Conservation (phyloP, 176 grass and related monocot genomes). For the Alloteropsis semialata region DNA sequence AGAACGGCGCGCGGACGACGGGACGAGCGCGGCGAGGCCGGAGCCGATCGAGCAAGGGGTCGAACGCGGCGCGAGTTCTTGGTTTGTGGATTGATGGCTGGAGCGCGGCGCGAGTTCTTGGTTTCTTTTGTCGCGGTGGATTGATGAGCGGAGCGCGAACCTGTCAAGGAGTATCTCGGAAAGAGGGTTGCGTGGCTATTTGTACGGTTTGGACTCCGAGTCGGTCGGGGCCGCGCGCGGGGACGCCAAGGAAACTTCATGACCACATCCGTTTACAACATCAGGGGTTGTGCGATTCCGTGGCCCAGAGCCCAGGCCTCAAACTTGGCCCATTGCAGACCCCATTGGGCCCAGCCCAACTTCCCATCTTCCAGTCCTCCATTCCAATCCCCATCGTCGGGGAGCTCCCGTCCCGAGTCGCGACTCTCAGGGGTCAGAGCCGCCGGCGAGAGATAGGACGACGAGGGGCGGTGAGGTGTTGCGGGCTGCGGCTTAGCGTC, state of each 20-base stretch:
- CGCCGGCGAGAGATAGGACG: not conserved
- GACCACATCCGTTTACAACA: too few relatives aligned
- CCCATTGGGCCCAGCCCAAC: not conserved
- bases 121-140: not conserved
- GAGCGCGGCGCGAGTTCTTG: not conserved
- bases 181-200: not conserved
- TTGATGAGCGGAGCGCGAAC: not conserved
- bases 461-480: not conserved
- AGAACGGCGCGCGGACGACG: not conserved
- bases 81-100: not conserved
- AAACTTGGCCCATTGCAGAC: not conserved
- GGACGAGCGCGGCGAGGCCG: not conserved
- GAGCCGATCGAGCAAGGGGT: not conserved
- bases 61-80: not conserved
- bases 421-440: not conserved
- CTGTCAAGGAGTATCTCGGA: not conserved
- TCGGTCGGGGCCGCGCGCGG: not conserved
- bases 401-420: too few relatives aligned
- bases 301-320: not conserved
- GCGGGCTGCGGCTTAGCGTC: not conserved
- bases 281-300: too few relatives aligned
- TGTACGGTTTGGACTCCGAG: not conserved
- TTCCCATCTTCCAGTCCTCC: not conserved
- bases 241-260: slow-evolving; percentile 2
- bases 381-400: too few relatives aligned